phyloP scores from a whole-genome alignment of 2,329 filamentous ascomycete genomes.

The Penicillium aurantiogriseum region DNA sequence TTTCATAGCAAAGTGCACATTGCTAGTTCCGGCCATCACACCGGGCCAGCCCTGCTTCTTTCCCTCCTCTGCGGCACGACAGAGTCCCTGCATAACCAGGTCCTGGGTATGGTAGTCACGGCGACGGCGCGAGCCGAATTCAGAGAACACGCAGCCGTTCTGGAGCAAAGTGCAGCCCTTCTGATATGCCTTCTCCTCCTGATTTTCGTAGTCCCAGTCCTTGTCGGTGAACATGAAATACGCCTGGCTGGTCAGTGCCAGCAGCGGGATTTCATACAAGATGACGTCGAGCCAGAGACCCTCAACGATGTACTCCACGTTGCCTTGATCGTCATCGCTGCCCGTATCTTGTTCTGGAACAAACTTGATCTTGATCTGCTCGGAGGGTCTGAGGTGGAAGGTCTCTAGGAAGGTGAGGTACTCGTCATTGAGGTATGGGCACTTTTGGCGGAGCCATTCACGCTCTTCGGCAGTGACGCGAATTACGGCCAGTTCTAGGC shows the following conservation, averaged over 20 bases:
- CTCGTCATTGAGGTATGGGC: slow-evolving; percentile 71
- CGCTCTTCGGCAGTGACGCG: slow-evolving; percentile 76
- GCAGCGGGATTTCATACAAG: slow-evolving; percentile 91
- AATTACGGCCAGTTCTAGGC: slow-evolving; percentile 74
- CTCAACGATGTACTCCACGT: slow-evolving; percentile 72
- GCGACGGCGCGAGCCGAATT: slow-evolving; percentile 86
- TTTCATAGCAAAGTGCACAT: slow-evolving; percentile 95
- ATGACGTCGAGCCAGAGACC: slow-evolving; percentile 94
- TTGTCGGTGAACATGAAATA: slow-evolving; percentile 96
- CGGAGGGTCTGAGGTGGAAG: slow-evolving; percentile 76
- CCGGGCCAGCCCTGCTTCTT: slow-evolving; percentile 65
- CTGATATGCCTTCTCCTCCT: slow-evolving; percentile 77
- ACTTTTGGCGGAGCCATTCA: slow-evolving; percentile 72
- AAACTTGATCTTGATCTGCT: slow-evolving; percentile 75
- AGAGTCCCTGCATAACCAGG: slow-evolving; percentile 82
- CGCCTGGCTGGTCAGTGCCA: slow-evolving; percentile 88
- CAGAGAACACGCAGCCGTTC: slow-evolving; percentile 83
- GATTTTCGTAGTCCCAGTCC: slow-evolving; percentile 85
- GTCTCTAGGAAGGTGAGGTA: slow-evolving; percentile 80
- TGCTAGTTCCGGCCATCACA: slow-evolving; percentile 83
- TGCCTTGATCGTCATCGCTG: slow-evolving; percentile 66
- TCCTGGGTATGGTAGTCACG: slow-evolving; percentile 95
- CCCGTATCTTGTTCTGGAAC: slow-evolving; percentile 55
- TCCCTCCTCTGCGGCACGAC: slow-evolving; percentile 71
- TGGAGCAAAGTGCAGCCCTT: slow-evolving; percentile 79